Evolutionary conservation across 352 stramenopile species (phyloP).

Genomic region (Globisporangium canariense): DNA sequence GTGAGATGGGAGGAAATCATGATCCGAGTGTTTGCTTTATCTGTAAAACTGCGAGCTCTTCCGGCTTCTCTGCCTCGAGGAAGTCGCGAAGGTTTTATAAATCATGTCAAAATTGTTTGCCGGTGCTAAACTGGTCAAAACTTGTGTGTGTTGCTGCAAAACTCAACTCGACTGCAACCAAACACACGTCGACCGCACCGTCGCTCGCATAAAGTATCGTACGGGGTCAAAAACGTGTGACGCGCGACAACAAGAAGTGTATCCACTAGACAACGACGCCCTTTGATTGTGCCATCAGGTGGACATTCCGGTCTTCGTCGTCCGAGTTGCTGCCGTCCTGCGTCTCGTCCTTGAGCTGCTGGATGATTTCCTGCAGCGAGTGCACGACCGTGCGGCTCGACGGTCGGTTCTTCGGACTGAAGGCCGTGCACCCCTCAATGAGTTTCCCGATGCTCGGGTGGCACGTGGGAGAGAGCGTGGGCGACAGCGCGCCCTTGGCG

Average conservation of each 20-base stretch:
- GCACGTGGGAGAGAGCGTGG: constrained; percentile 49
- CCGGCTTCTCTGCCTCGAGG: no score
- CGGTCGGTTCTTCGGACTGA: constrained; percentile 29
- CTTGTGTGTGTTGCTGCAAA: not conserved
- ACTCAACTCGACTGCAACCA: not conserved
- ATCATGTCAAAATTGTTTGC: constrained; percentile 5
- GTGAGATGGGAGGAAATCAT: no score
- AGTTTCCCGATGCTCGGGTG: constrained; percentile 48
- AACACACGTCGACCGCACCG: not conserved
- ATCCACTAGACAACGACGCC: constrained; percentile 11
- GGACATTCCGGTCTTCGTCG: not conserved
- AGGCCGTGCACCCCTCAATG: constrained; percentile 29
- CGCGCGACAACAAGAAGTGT: not conserved
- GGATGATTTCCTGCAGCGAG: constrained; percentile 13
- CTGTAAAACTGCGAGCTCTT: no score
- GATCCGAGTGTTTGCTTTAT: no score
- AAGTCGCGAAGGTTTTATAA: not conserved
- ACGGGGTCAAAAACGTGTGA: not conserved
- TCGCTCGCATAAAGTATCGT: not conserved
- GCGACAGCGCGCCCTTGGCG: constrained; percentile 49
- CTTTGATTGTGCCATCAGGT: not conserved
- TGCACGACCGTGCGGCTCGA: constrained; percentile 13
- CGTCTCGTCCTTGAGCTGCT: constrained; percentile 3
- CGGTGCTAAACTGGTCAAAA: not conserved
- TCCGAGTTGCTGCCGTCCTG: constrained; percentile 6